Conservation (phyloP, 164 flowering plant genomes). For the Euptelea pleiosperma region DNA sequence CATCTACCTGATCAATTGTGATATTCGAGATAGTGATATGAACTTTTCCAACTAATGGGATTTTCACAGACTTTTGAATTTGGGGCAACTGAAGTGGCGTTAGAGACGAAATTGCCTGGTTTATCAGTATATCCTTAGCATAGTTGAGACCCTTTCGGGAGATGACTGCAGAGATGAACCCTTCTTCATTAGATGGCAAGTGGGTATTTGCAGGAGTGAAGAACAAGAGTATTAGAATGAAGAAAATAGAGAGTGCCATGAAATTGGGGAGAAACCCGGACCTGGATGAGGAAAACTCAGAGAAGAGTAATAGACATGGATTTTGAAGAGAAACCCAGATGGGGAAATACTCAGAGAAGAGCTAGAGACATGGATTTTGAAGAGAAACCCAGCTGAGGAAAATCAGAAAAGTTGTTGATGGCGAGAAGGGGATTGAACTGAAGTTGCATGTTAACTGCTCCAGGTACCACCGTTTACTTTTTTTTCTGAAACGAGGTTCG, state of each 20-base stretch:
- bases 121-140: constrained; percentile 54
- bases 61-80: constrained; percentile 11
- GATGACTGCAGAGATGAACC: constrained; percentile 45
- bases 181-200: constrained; percentile 26
- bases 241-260: constrained; percentile 20
- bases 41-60: constrained; percentile 69
- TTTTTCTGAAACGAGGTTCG: no score
- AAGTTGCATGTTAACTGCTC: constrained; percentile 2
- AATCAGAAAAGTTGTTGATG: neutral
- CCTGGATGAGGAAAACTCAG: no score
- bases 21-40: constrained; percentile 48
- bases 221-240: constrained; percentile 20
- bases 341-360: neutral
- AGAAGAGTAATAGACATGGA: neutral
- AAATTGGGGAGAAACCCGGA: no score
- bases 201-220: constrained; percentile 26
- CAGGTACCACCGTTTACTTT: no score
- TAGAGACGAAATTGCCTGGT: constrained; percentile 53
- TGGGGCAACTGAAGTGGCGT: constrained; percentile 45
- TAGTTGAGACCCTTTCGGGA: constrained; percentile 72
- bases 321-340: constrained; percentile 8
- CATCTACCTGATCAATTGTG: constrained; percentile 44
- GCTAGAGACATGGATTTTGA: neutral
- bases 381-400: neutral
- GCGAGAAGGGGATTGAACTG: neutral